These are phyloP conservation scores for Candida maesae DNA, from an alignment of 805 yeast genomes.

Conservation along the genomic window DNA sequence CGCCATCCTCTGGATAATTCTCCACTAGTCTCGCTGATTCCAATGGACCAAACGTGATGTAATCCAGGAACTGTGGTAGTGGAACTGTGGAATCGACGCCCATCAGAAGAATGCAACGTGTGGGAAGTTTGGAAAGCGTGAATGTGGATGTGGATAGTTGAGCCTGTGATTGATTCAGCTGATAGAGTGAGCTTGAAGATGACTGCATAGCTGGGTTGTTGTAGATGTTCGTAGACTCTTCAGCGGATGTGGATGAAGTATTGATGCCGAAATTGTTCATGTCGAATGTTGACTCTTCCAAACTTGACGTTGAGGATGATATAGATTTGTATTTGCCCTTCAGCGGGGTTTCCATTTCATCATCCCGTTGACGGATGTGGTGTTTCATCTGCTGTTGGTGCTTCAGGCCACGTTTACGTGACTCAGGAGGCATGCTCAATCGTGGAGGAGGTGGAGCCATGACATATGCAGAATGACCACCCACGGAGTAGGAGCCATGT, in stretches of 20 bases:
- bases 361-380: neutral
- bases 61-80: slow-evolving; percentile 36
- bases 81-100: slow-evolving; percentile 19
- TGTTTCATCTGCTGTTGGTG: slow-evolving; percentile 4
- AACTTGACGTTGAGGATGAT: slow-evolving; percentile 13
- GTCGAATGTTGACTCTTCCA: slow-evolving; percentile 13
- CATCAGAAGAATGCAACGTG: slow-evolving; percentile 26
- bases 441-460: slow-evolving; percentile 23
- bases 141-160: slow-evolving; percentile 5
- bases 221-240: slow-evolving; percentile 7
- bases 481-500: slow-evolving; percentile 20
- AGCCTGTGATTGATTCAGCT: slow-evolving; percentile 8
- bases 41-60: slow-evolving; percentile 55
- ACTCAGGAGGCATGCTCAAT: slow-evolving; percentile 20
- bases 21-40: slow-evolving; percentile 49
- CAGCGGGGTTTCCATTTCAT: slow-evolving; percentile 6
- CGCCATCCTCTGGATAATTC: slow-evolving; percentile 23
- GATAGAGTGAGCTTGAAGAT: slow-evolving; percentile 12
- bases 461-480: slow-evolving; percentile 14
- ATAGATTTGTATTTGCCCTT: slow-evolving; percentile 12
- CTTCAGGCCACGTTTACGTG: slow-evolving; percentile 13
- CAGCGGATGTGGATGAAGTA: slow-evolving; percentile 4
- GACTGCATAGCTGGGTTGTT: slow-evolving; percentile 8
- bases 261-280: slow-evolving; percentile 6
- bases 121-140: slow-evolving; percentile 19